Conservation (phyloP, 2,329 filamentous ascomycete genomes). For the Curvularia hawaiiensis region DNA sequence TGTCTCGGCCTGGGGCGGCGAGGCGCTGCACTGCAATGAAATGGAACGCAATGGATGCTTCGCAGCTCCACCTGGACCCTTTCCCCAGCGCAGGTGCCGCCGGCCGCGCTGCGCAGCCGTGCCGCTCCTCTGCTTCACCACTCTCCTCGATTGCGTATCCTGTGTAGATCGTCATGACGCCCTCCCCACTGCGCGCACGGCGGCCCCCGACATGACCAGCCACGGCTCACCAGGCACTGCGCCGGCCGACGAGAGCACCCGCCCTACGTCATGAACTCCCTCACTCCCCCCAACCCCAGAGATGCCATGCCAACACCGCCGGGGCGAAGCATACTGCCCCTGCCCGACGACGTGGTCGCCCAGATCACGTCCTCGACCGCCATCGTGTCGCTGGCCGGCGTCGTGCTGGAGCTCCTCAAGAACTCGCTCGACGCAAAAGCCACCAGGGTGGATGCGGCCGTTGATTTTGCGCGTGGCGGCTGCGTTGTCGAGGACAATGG, state of each 20-base stretch:
- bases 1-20: not conserved
- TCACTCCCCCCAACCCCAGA: slow-evolving; percentile 1
- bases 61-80: slow-evolving; percentile 24
- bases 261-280: slow-evolving; percentile 22
- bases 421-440: slow-evolving; percentile 86
- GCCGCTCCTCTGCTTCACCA: slow-evolving; percentile 5
- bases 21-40: not conserved
- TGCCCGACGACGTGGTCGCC: slow-evolving; percentile 72
- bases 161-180: slow-evolving; percentile 15
- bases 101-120: slow-evolving; percentile 7
- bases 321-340: slow-evolving; percentile 61
- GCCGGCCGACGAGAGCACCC: slow-evolving; percentile 6
- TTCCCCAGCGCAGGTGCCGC: slow-evolving; percentile 16
- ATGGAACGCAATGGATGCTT: not conserved
- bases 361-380: slow-evolving; percentile 86
- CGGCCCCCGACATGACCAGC: slow-evolving; percentile 14
- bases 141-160: slow-evolving; percentile 9
- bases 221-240: slow-evolving; percentile 7
- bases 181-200: slow-evolving; percentile 2
- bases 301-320: not conserved
- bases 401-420: slow-evolving; percentile 73
- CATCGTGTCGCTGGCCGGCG: slow-evolving; percentile 75
- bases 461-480: slow-evolving; percentile 77
- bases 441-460: slow-evolving; percentile 67
- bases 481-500: slow-evolving; percentile 88